Evolutionary conservation across 148 eudicot genomes (phyloP).

Genomic region (Chenopodium suecicum): DNA sequence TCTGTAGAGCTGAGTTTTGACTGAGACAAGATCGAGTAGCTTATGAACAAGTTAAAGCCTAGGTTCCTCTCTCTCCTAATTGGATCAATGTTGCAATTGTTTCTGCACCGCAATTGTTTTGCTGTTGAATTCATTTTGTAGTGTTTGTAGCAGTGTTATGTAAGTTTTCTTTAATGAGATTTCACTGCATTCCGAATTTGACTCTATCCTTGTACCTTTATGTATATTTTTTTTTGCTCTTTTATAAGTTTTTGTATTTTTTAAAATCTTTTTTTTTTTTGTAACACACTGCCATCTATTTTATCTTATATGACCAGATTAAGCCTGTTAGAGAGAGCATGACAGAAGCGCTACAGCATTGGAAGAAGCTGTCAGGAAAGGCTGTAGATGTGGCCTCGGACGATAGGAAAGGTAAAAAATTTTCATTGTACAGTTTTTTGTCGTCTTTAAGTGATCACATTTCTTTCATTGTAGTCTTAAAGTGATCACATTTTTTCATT

Average conservation of each 20-base stretch:
- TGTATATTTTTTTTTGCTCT: neutral
- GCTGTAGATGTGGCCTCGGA: conserved; percentile 52
- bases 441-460: conserved; percentile 12
- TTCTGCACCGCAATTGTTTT: neutral
- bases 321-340: conserved; percentile 97
- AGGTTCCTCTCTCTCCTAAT: neutral
- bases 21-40: neutral
- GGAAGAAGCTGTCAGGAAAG: conserved; percentile 83
- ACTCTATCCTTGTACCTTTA: neutral
- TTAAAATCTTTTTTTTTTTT: neutral
- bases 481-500: conserved; percentile 16
- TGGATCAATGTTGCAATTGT: neutral
- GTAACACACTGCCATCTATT: neutral
- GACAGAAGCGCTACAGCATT: conserved; percentile 79
- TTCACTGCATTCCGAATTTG: neutral
- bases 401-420: conserved; percentile 43
- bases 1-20: neutral
- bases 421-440: too few relatives aligned
- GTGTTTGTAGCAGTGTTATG: neutral
- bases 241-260: too few relatives aligned
- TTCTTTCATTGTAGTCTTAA: conserved; percentile 13
- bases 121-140: neutral
- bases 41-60: neutral
- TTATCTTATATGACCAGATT: conserved; percentile 44
- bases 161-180: neutral